Evolutionary conservation across 768 basidiomycete species (phyloP), one percentile per base, ranked within the genome.

Genomic region (Hericium rajendrae): DNA sequence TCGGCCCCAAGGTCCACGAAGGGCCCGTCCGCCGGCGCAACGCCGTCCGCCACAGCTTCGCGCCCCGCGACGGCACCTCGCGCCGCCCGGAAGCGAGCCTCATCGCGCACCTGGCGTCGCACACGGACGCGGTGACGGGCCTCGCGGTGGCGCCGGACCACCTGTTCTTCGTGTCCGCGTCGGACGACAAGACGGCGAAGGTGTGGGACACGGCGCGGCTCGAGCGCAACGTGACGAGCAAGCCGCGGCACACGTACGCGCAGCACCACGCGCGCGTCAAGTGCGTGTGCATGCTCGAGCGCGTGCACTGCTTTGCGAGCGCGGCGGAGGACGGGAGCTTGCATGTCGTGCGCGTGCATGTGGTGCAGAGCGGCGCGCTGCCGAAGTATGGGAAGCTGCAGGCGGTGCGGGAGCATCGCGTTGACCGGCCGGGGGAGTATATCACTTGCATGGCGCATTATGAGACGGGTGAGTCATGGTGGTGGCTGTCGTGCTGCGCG

Each of bases 81-180:
- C 77, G 82, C 20, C 82, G 82, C 4, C 74, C 83, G 1, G 92
- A 94, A 61, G 87, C 90, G 2, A 84, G 80, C 2, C 79, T 97
- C 55, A 82, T 98, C 54, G 85, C 88, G 0, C 88, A 95, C 69
- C 78, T 97, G 15, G 79, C 80, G 16, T 88, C 92, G 3, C 95
- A 97, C 66, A 79, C 84, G 0, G 91, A 87, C 24, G 76, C 83
- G 1, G 75, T 98, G 57, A 92, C 87, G 2, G 80, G 83, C 8
- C 74, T 98, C 22, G 86, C 86, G 2, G 89, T 94, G 22, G 86
- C 95, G 1, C 94, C 95, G 2, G 97, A 98, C 65, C 92, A 97
- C 64, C 73, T 85, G 68, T 99, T 97, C 76, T 97, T 99, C 62
- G 84, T 94, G 3, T 91, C 95, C 0, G 84, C 89, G 39, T 95